Evolutionary conservation across 1,139 yeast species (phyloP).

Genomic region (Yamadazyma aaseri): DNA sequence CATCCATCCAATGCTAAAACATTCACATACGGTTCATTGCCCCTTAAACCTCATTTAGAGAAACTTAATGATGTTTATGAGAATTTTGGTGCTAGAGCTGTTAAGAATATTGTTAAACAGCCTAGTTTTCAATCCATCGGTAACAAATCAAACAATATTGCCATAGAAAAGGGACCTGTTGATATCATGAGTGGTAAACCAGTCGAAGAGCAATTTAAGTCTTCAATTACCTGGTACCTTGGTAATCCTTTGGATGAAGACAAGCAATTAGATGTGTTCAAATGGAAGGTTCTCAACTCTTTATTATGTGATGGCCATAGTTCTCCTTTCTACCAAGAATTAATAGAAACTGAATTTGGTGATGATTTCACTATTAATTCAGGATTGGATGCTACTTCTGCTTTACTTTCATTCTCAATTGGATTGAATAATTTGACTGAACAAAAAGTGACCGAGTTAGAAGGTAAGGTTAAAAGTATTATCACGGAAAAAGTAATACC

Average conservation of each 20-base stretch:
- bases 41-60: conserved; percentile 59
- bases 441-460: conserved; percentile 47
- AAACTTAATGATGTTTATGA: conserved; percentile 54
- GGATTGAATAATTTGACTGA: conserved; percentile 78
- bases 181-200: conserved; percentile 74
- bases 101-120: conserved; percentile 23
- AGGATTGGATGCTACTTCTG: conserved; percentile 83
- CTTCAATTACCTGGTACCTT: conserved; percentile 85
- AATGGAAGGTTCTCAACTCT: conserved; percentile 69
- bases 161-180: conserved; percentile 62
- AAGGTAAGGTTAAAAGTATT: conserved; percentile 43
- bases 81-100: conserved; percentile 51
- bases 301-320: conserved; percentile 89
- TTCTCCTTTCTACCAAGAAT: conserved; percentile 79
- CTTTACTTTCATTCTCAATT: conserved; percentile 73
- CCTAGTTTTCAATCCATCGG: conserved; percentile 23
- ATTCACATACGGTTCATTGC: conserved; percentile 82
- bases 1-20: conserved; percentile 91
- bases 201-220: conserved; percentile 64
- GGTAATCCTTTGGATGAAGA: conserved; percentile 66
- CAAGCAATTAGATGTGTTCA: conserved; percentile 59
- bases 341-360: conserved; percentile 83
- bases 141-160: conserved; percentile 5
- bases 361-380: conserved; percentile 86
- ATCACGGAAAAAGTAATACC: conserved; percentile 37